Evolutionary conservation across 176 grass and related monocot species (phyloP), one percentile per base, ranked within the genome.

Genomic region (Ensete glaucum): DNA sequence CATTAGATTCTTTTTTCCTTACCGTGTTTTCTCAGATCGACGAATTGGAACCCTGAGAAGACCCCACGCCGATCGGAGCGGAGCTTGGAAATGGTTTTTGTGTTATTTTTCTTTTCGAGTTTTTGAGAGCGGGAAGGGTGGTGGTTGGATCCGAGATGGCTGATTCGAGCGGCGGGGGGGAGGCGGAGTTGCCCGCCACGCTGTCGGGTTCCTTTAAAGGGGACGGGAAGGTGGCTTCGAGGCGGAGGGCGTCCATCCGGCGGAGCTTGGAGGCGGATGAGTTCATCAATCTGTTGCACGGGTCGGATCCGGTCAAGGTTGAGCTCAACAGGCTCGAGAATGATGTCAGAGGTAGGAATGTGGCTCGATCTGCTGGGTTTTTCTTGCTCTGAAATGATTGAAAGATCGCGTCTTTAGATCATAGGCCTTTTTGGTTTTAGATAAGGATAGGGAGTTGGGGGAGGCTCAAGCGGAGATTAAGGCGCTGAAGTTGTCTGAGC

Each of bases 251-350:
- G 0, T 62, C 73, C 75, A 82, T 80, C 67, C 83, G 82, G 81
- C 52, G 57, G n/a, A 91, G 84, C 58, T 68, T 98, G 60, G 90
- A 93, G 10, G 84, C 84, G 16, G 95, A 99, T 52, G 90, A 91
- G 58, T 92, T 98, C 34, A 85, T 98, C 75, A 84, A 83, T 64
- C 88, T 98, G 58, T 82, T 98, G 77, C 95, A 98, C 74, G 90
- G 95, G 1, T 98, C 95, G 83, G 90, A 98, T 98, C 94, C 94
- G 82, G 85, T 98, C 80, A 98, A 86, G 85, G 88, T 98, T n/a
- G 94, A 98, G 78, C 90, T 98, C 72, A 93, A 76, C 71, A 85
- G 94, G 52, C 90, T 98, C 50, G 94, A 98, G 84, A 98, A 98
- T 54, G 90, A 98, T 88, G 86, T 93, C 64, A 87, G 88, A 87